Evolutionary conservation across 495 filamentous ascomycete species (phyloP).

Genomic region (Xylaria cubensis): DNA sequence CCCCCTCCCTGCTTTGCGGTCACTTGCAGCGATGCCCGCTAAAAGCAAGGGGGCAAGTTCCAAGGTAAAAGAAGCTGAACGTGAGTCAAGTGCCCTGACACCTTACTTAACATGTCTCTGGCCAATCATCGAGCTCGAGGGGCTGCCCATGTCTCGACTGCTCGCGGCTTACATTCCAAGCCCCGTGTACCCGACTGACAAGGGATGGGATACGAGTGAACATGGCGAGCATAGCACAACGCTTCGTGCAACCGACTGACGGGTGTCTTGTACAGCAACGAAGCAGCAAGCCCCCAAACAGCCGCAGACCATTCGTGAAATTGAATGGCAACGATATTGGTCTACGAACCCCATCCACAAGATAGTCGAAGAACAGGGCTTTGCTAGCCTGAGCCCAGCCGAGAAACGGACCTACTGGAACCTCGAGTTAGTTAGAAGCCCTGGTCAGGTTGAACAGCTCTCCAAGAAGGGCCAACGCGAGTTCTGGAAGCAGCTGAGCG

Average conservation of each 20-base stretch:
- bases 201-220: neutral
- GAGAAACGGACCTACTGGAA: constrained; percentile 48
- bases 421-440: constrained; percentile 41
- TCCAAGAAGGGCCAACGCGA: constrained; percentile 54
- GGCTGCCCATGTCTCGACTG: neutral
- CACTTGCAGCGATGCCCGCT: constrained; percentile 34
- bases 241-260: constrained; percentile 18
- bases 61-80: constrained; percentile 37
- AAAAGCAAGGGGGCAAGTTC: constrained; percentile 39
- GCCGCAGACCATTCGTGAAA: constrained; percentile 45
- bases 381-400: constrained; percentile 44
- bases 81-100: constrained; percentile 24
- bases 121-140: constrained; percentile 7
- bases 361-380: constrained; percentile 39
- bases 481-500: constrained; percentile 55
- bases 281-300: constrained; percentile 30
- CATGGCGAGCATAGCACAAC: neutral
- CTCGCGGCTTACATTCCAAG: constrained; percentile 9
- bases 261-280: constrained; percentile 17
- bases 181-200: neutral
- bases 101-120: neutral
- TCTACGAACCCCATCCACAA: constrained; percentile 47
- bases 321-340: constrained; percentile 44
- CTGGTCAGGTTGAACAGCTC: constrained; percentile 38
- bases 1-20: constrained; percentile 10